Percentiles rank a stretch among this genome's conserved stretches.
phyloP scores from a whole-genome alignment of 176 grass and related monocot species.

The Aechmea fasciata region DNA sequence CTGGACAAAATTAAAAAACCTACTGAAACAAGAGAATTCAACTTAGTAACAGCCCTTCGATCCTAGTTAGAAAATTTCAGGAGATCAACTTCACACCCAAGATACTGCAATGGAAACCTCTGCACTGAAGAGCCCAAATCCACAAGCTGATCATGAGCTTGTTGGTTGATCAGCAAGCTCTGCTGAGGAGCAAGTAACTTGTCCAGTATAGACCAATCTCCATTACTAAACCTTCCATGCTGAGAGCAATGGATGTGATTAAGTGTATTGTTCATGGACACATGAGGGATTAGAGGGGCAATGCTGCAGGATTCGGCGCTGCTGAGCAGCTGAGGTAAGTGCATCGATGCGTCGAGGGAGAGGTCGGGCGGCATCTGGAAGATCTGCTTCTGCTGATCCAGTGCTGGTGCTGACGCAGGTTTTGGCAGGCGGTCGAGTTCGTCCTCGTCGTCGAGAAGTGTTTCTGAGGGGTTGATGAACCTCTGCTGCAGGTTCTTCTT shows the following conservation, averaged over 20 bases:
- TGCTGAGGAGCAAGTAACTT: conserved; percentile 90
- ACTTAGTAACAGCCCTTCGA: no score
- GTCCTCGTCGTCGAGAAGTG: background rate
- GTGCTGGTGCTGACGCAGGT: background rate
- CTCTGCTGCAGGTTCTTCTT: conserved; percentile 44
- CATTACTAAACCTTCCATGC: background rate
- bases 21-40: no score
- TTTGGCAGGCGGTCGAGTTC: background rate
- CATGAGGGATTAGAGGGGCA: conserved; percentile 15
- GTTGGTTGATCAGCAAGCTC: conserved; percentile 31
- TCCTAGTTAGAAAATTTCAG: background rate
- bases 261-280: conserved; percentile 27
- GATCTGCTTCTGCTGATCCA: background rate
- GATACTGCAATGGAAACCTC: conserved; percentile 58
- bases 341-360: conserved; percentile 52
- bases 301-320: conserved; percentile 34
- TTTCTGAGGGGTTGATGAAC: background rate
- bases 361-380: conserved; percentile 7
- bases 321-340: conserved; percentile 71
- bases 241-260: no score
- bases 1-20: no score
- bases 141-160: conserved; percentile 17
- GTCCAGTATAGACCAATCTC: conserved; percentile 92
- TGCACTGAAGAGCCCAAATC: conserved; percentile 24
- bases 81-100: conserved; percentile 29